Conservation (phyloP, 2,329 filamentous ascomycete species). For the Alternaria sp. region DNA sequence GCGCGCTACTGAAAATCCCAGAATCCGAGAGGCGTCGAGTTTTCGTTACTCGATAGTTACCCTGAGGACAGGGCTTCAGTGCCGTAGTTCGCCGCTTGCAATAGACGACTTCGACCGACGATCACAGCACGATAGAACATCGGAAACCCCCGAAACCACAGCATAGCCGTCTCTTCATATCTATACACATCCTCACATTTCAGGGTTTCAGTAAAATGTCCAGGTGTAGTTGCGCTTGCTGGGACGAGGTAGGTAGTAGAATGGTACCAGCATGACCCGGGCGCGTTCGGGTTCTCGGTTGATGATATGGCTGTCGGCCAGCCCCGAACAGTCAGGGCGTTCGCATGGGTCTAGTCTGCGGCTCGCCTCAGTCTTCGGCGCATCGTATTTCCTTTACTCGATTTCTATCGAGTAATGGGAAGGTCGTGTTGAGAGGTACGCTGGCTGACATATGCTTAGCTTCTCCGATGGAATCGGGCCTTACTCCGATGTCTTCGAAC, state of each 20-base stretch:
- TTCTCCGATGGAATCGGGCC: conserved; percentile 6
- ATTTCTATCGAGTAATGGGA: conserved; percentile 44
- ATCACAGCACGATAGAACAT: neutral
- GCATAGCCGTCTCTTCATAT: neutral
- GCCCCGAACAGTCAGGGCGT: conserved; percentile 26
- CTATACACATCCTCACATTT: neutral
- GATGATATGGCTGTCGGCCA: conserved; percentile 22
- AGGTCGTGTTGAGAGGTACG: conserved; percentile 31
- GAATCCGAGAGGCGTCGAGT: conserved; percentile 11
- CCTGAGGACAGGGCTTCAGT: conserved; percentile 23
- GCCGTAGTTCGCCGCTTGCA: conserved; percentile 19
- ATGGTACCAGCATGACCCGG: neutral
- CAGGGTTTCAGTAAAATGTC: neutral
- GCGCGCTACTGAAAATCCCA: conserved; percentile 18
- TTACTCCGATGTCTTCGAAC: neutral
- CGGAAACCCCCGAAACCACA: neutral
- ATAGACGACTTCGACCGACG: neutral
- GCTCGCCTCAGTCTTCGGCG: conserved; percentile 17
- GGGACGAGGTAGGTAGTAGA: neutral
- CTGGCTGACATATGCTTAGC: conserved; percentile 35
- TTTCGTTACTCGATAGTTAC: conserved; percentile 46
- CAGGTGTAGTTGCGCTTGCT: neutral
- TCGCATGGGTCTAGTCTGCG: conserved; percentile 19
- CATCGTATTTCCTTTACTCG: conserved; percentile 41
- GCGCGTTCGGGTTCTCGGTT: conserved; percentile 9